Evolutionary conservation across 2,329 filamentous ascomycete genomes (phyloP), one percentile per base, ranked within the genome.

Genomic region (Cordyceps cateniannulata): DNA sequence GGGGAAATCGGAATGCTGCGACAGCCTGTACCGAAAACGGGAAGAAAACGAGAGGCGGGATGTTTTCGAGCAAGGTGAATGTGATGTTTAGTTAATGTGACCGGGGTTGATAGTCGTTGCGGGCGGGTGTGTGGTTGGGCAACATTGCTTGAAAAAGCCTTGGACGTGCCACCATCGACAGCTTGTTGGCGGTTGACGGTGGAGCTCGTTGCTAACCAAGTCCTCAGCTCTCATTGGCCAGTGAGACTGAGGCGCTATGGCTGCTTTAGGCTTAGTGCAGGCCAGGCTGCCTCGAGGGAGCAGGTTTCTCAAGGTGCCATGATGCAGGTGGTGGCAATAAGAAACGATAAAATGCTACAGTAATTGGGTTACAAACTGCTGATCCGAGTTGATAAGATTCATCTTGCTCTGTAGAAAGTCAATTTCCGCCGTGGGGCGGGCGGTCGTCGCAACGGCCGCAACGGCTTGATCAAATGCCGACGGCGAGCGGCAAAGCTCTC

Each of bases 191-290:
- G 22, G 10, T 47, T 25, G 10, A 8, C 2, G 22, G 44, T 47
- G 44, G 44, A 47, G 44, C 20, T 25, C 14, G n/a, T 14, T 25
- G 44, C 44, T 25, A 12, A 12, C 32, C 7, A 35, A 35, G 32
- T 12, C 6, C 10, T 35, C 32, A 35, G 8, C 10, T 47, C 22
- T 60, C 40, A 18, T 49, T 48, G 48, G 42, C 2, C 22, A 35
- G n/a, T 10, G 18, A 9, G 52, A 32, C 2, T 20, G 24, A n/a
- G 22, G 35, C 16, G 52, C 35, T 52, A 54, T 10, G 10, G 12
- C 52, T 38, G 20, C 14, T 52, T 61, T 48, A 16, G 59, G 52
- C 2, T 27, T 55, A 61, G 59, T 29, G 59, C 59, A 20, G 45
- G 24, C 35, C 25, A 10, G 7, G 29, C 22, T 27, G 40, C 35